These are phyloP conservation scores for Verticillium tricorpus DNA, from an alignment of 2,329 filamentous ascomycete genomes.

Conservation along the genomic window DNA sequence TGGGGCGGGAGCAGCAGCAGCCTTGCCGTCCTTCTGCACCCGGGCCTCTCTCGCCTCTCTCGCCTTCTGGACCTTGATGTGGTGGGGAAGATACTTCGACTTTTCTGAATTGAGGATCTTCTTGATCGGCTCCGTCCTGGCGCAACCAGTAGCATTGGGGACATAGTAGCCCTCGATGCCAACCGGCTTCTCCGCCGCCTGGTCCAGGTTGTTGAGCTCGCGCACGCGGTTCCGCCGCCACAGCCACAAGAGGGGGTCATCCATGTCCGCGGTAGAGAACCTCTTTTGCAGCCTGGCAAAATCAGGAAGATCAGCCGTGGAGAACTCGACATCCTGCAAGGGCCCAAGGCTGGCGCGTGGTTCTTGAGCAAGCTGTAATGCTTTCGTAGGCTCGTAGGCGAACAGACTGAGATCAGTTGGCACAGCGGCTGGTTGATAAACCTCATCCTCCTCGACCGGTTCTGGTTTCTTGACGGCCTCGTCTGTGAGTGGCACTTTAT, in stretches of 20 bases:
- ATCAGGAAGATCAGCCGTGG: conserved; percentile 43
- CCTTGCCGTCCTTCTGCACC: conserved; percentile 62
- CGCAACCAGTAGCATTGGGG: conserved; percentile 77
- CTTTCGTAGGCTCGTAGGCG: conserved; percentile 41
- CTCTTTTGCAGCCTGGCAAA: conserved; percentile 42
- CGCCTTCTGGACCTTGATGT: conserved; percentile 90
- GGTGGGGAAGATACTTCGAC: conserved; percentile 95
- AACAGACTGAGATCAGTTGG: conserved; percentile 40
- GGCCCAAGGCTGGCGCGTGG: conserved; percentile 42
- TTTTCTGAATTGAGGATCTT: conserved; percentile 97
- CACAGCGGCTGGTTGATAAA: neutral
- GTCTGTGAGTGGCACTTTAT: conserved; percentile 47
- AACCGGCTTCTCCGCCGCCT: conserved; percentile 28
- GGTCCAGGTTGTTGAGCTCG: conserved; percentile 44
- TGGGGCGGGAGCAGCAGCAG: conserved; percentile 59
- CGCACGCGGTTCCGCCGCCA: conserved; percentile 53
- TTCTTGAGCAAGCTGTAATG: conserved; percentile 38
- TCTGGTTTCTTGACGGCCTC: conserved; percentile 16
- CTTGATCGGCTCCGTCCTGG: conserved; percentile 88
- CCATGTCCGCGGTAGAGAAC: conserved; percentile 38
- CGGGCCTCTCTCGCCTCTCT: conserved; percentile 86
- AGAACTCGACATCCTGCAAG: conserved; percentile 38
- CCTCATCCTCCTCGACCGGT: conserved; percentile 19
- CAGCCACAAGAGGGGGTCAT: conserved; percentile 49
- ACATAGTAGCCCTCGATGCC: conserved; percentile 70